phyloP scores from a whole-genome alignment of 129 eudicot genomes.

The Arctium minus region DNA sequence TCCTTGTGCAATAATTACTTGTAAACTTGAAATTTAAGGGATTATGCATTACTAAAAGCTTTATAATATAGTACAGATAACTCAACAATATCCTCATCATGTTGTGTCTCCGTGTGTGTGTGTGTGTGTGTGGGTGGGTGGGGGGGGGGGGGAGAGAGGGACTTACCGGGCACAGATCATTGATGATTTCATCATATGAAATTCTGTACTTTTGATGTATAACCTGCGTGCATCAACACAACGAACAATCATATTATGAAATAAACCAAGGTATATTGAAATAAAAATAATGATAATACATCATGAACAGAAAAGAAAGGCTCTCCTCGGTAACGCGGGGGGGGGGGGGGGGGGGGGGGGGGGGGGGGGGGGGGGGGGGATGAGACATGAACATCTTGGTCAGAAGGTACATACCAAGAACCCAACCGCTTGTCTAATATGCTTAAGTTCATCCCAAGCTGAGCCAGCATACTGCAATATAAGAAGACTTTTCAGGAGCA shows the following conservation, averaged over 20 bases:
- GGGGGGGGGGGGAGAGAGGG: slow-evolving; percentile 18
- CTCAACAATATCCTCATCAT: background rate
- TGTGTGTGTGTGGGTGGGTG: background rate
- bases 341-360: too few species aligned
- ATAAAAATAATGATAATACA: background rate
- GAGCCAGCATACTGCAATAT: slow-evolving; percentile 80
- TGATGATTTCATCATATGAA: slow-evolving; percentile 83
- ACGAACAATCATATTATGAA: slow-evolving; percentile 14
- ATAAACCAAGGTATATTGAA: background rate
- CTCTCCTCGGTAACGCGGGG: background rate
- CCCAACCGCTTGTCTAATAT: slow-evolving; percentile 96
- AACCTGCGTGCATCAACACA: slow-evolving; percentile 49
- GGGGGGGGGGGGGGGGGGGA: background rate
- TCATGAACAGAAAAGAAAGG: background rate
- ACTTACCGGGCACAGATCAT: slow-evolving; percentile 95
- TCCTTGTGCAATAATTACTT: background rate
- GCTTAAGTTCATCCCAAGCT: slow-evolving; percentile 98
- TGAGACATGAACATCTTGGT: background rate
- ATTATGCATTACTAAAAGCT: background rate
- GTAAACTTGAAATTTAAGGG: background rate
- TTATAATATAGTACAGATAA: background rate
- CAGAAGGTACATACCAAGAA: slow-evolving; percentile 63
- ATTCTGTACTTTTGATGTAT: slow-evolving; percentile 93
- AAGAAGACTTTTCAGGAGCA: background rate
- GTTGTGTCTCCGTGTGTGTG: background rate